A percentile compares a stretch with the other conserved stretches of the same genome.
phyloP scores from a whole-genome alignment of 169 alveolate species.

The Cryptosporidium meleagridis region DNA sequence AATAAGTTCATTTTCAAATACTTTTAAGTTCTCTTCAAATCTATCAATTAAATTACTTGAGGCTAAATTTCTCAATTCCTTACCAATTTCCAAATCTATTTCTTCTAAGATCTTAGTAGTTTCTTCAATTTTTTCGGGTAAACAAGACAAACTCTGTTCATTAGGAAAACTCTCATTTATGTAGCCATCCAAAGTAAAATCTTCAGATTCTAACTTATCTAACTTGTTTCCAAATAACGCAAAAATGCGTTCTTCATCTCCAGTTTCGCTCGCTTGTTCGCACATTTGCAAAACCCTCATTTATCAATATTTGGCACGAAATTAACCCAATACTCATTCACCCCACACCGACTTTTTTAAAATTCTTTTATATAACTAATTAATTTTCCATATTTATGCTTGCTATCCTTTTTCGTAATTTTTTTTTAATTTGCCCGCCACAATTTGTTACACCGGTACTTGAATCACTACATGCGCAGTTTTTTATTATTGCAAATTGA shows the following conservation, averaged over 20 bases:
- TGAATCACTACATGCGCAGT: slow-evolving; percentile 12
- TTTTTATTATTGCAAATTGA: background rate
- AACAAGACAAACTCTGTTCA: slow-evolving; percentile 45
- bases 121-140: background rate
- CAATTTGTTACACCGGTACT: slow-evolving; percentile 5
- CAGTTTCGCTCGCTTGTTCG: background rate
- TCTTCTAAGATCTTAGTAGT: background rate
- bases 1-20: slow-evolving; percentile 15
- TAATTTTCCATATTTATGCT: background rate
- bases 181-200: slow-evolving; percentile 19
- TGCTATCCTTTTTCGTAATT: background rate
- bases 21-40: background rate
- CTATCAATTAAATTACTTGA: slow-evolving; percentile 7
- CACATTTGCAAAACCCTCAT: background rate
- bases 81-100: slow-evolving; percentile 17
- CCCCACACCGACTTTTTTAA: background rate
- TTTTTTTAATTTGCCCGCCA: background rate
- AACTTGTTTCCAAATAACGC: background rate
- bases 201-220: background rate
- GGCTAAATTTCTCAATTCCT: slow-evolving; percentile 13
- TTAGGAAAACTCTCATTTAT: slow-evolving; percentile 33
- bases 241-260: background rate
- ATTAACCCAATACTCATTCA: background rate
- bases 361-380: background rate
- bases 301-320: background rate